phyloP scores from a whole-genome alignment of 2,329 filamentous ascomycete species.

The Cladosporium sp. region DNA sequence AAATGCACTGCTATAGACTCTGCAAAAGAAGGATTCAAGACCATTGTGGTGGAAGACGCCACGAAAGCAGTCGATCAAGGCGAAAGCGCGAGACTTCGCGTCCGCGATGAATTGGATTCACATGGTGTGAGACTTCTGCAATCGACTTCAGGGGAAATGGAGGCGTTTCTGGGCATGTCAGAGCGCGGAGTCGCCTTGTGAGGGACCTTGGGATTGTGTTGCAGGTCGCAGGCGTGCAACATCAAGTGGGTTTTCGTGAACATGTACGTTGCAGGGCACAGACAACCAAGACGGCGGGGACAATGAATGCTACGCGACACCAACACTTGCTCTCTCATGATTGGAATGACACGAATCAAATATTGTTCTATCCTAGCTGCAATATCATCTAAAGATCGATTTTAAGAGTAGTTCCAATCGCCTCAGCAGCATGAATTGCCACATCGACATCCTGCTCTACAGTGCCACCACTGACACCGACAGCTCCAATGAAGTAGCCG shows the following conservation, averaged over 20 bases:
- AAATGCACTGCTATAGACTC: slow-evolving; percentile 79
- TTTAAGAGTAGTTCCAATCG: slow-evolving; percentile 21
- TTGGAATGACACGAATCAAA: background rate
- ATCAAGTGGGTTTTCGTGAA: background rate
- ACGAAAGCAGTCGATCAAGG: slow-evolving; percentile 69
- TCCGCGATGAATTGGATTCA: background rate
- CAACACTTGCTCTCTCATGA: background rate
- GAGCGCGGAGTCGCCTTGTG: background rate
- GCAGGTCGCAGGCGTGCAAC: background rate
- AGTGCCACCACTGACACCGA: slow-evolving; percentile 34
- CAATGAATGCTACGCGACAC: background rate
- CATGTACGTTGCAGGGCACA: background rate
- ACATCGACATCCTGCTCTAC: slow-evolving; percentile 31
- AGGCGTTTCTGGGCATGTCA: background rate
- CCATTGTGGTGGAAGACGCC: slow-evolving; percentile 75
- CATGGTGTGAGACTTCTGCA: background rate
- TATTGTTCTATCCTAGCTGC: background rate
- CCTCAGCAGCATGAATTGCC: slow-evolving; percentile 22
- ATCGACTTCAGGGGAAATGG: background rate
- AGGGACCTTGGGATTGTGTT: background rate
- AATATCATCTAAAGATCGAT: background rate
- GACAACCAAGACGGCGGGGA: background rate
- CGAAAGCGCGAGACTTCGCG: slow-evolving; percentile 20
- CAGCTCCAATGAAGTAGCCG: slow-evolving; percentile 32
- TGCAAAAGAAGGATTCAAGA: slow-evolving; percentile 69